These are phyloP conservation scores for Cucurbita pepo DNA, from an alignment of 306 rosid genomes.

Conservation along the genomic window DNA sequence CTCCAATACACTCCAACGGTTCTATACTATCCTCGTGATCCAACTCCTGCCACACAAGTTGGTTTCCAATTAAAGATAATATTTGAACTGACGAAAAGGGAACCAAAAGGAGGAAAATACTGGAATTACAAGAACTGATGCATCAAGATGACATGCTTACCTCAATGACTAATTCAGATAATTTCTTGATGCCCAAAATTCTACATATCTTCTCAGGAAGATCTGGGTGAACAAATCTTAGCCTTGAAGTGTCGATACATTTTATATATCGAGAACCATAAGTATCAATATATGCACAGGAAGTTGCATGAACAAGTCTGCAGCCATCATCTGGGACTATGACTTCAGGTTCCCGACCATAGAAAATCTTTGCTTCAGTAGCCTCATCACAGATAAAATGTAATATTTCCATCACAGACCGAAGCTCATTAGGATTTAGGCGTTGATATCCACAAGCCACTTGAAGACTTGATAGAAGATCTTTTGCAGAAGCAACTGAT, in stretches of 20 bases:
- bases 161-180: constrained; percentile 79
- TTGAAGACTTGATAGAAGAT: constrained; percentile 74
- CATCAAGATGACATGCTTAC: constrained; percentile 26
- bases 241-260: constrained; percentile 62
- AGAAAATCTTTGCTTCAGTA: constrained; percentile 24
- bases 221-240: constrained; percentile 81
- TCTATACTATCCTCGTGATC: constrained; percentile 43
- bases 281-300: constrained; percentile 76
- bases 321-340: constrained; percentile 87
- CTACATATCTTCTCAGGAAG: constrained; percentile 70
- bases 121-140: constrained; percentile 1
- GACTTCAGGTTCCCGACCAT: constrained; percentile 55
- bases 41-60: constrained; percentile 51
- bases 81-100: neutral
- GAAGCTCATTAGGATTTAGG: constrained; percentile 89
- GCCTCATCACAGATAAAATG: constrained; percentile 60
- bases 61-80: constrained; percentile 15
- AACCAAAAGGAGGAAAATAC: neutral
- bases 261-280: constrained; percentile 74
- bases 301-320: constrained; percentile 76
- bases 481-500: constrained; percentile 66
- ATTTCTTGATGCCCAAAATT: constrained; percentile 55
- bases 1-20: constrained; percentile 39
- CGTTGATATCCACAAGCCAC: constrained; percentile 81
- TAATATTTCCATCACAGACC: constrained; percentile 87